Percentiles rank a stretch among this genome's conserved stretches.
phyloP scores from a whole-genome alignment of 768 basidiomycete genomes.

The Auricularia sp. region DNA sequence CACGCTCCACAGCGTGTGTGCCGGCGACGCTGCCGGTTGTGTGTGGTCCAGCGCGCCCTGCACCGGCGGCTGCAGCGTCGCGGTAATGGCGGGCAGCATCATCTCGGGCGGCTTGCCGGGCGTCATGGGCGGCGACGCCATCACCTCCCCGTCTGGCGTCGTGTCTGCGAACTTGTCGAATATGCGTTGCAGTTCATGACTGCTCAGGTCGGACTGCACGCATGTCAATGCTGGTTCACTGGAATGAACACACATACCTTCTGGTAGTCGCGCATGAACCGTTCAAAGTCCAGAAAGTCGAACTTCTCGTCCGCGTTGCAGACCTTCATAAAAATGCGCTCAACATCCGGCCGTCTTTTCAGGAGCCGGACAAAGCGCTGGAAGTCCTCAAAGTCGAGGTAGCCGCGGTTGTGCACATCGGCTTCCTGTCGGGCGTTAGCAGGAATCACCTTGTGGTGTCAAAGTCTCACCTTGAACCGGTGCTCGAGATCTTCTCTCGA shows the following conservation, averaged over 20 bases:
- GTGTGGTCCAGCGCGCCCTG: too few species aligned
- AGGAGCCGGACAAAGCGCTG: slow-evolving; percentile 72
- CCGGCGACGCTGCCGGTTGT: too few species aligned
- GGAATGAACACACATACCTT: slow-evolving; percentile 25
- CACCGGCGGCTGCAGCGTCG: too few species aligned
- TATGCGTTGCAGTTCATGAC: too few species aligned
- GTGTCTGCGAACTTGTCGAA: too few species aligned
- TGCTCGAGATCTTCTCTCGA: slow-evolving; percentile 41
- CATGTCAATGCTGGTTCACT: background rate
- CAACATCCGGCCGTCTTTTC: slow-evolving; percentile 77
- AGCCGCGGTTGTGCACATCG: slow-evolving; percentile 43
- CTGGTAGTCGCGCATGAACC: slow-evolving; percentile 44
- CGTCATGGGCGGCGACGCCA: too few species aligned
- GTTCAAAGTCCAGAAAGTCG: slow-evolving; percentile 30
- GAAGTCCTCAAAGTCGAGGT: slow-evolving; percentile 71
- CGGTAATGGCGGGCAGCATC: too few species aligned
- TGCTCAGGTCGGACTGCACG: too few species aligned
- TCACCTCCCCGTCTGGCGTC: too few species aligned
- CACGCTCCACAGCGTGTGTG: too few species aligned
- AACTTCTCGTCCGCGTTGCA: slow-evolving; percentile 23
- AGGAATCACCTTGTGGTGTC: slow-evolving; percentile 14
- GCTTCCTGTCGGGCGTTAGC: slow-evolving; percentile 37
- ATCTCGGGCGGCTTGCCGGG: too few species aligned
- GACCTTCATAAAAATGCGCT: slow-evolving; percentile 45
- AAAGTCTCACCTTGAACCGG: slow-evolving; percentile 39